These are phyloP conservation scores for Nitzschia sp. DNA, from an alignment of 108 stramenopile genomes.

Conservation along the genomic window DNA sequence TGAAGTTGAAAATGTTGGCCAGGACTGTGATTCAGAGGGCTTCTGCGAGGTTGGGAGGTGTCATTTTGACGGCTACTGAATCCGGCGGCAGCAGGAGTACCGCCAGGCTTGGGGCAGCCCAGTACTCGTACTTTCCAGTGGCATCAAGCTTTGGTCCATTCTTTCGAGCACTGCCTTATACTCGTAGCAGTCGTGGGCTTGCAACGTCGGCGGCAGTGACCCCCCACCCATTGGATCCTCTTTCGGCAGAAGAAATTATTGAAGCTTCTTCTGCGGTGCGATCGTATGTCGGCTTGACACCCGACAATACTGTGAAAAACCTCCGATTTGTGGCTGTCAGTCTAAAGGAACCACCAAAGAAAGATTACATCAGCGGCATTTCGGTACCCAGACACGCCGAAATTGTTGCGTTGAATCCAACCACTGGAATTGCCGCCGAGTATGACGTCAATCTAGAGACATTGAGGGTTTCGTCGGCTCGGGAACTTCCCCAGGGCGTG, in stretches of 20 bases:
- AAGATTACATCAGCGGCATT: slow-evolving; percentile 4
- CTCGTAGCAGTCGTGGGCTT: too few relatives aligned
- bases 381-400: slow-evolving; percentile 36
- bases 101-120: too few relatives aligned
- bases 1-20: too few relatives aligned
- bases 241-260: slow-evolving; percentile 46
- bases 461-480: slow-evolving; percentile 18
- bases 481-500: slow-evolving; percentile 36
- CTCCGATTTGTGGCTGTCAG: slow-evolving; percentile 56
- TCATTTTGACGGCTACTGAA: too few relatives aligned
- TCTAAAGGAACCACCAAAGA: slow-evolving; percentile 50
- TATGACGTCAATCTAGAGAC: slow-evolving; percentile 25
- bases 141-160: too few relatives aligned
- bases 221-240: slow-evolving; percentile 39
- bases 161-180: too few relatives aligned
- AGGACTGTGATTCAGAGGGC: too few relatives aligned
- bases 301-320: slow-evolving; percentile 8
- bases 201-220: background rate
- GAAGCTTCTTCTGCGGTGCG: slow-evolving; percentile 26
- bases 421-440: slow-evolving; percentile 50
- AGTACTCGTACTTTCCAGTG: too few relatives aligned
- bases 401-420: slow-evolving; percentile 42
- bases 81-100: too few relatives aligned
- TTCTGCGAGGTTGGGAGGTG: too few relatives aligned
- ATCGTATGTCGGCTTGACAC: slow-evolving; percentile 4